These are phyloP conservation scores for Emmonsia crescens DNA, from an alignment of 2,329 filamentous ascomycete genomes.

Conservation along the genomic window DNA sequence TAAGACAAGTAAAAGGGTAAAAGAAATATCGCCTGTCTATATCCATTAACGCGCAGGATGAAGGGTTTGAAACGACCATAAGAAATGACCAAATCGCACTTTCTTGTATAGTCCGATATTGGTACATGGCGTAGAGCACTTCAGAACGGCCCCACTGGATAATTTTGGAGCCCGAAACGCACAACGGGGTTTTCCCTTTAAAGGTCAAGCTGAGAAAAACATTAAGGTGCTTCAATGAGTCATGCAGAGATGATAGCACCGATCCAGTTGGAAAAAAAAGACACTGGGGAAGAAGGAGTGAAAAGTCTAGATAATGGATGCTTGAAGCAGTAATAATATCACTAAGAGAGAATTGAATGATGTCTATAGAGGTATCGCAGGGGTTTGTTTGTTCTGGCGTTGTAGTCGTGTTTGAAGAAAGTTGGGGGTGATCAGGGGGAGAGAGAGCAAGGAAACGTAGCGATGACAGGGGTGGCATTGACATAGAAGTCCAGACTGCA, in stretches of 20 bases:
- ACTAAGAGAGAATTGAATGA: not conserved
- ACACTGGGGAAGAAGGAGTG: not conserved
- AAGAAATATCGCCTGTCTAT: not conserved
- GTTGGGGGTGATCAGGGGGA: not conserved
- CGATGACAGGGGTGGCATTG: not conserved
- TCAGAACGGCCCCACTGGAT: not conserved
- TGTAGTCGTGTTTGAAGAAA: not conserved
- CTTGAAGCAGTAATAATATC: not conserved
- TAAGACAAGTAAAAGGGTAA: not conserved
- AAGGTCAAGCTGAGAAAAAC: not conserved
- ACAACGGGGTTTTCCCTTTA: not conserved
- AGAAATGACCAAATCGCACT: not conserved
- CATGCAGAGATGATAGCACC: too few relatives aligned
- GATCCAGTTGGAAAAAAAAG: not conserved
- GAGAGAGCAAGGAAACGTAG: not conserved
- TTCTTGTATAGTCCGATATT: not conserved
- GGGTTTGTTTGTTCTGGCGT: not conserved
- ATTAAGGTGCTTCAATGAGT: not conserved
- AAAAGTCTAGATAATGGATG: not conserved
- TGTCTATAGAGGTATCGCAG: not conserved
- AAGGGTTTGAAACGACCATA: not conserved
- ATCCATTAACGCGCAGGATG: not conserved
- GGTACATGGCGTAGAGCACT: not conserved
- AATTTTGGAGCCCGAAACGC: not conserved
- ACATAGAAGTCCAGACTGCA: not conserved